phyloP scores from a whole-genome alignment of 2,329 filamentous ascomycete species.

The Colletotrichum echinochloae region DNA sequence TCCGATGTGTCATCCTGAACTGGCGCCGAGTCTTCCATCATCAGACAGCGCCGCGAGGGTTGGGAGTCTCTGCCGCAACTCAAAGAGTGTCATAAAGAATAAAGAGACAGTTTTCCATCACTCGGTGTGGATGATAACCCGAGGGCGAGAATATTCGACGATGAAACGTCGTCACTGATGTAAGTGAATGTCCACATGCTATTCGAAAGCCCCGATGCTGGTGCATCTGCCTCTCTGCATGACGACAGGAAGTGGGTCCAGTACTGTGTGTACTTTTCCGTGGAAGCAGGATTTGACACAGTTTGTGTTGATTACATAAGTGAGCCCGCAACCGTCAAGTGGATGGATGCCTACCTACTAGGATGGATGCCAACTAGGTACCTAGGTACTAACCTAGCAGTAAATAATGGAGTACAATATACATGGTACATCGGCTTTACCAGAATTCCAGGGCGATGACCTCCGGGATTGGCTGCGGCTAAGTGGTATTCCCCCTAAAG shows the following conservation, averaged over 20 bases:
- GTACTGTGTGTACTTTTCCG: not conserved
- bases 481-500: slow-evolving; percentile 2
- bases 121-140: not conserved
- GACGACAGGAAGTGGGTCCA: slow-evolving; percentile 11
- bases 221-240: slow-evolving; percentile 6
- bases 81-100: slow-evolving; percentile 22
- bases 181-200: slow-evolving; percentile 1
- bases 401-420: not conserved
- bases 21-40: slow-evolving; percentile 44
- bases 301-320: slow-evolving; percentile 13
- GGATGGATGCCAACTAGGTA: no score
- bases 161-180: not conserved
- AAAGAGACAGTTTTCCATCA: slow-evolving; percentile 5
- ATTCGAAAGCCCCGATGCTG: not conserved
- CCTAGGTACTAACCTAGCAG: not conserved
- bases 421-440: not conserved
- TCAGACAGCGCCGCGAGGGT: slow-evolving; percentile 21
- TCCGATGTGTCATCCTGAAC: slow-evolving; percentile 44
- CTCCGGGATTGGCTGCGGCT: slow-evolving; percentile 18
- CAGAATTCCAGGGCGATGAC: slow-evolving; percentile 9
- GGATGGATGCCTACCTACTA: no score
- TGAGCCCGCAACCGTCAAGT: not conserved
- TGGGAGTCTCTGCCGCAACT: slow-evolving; percentile 18
- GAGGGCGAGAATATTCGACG: not conserved
- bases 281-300: not conserved